Base-by-base conservation (phyloP, 495 filamentous ascomycete genomes). In the Halenospora varia region DNA sequence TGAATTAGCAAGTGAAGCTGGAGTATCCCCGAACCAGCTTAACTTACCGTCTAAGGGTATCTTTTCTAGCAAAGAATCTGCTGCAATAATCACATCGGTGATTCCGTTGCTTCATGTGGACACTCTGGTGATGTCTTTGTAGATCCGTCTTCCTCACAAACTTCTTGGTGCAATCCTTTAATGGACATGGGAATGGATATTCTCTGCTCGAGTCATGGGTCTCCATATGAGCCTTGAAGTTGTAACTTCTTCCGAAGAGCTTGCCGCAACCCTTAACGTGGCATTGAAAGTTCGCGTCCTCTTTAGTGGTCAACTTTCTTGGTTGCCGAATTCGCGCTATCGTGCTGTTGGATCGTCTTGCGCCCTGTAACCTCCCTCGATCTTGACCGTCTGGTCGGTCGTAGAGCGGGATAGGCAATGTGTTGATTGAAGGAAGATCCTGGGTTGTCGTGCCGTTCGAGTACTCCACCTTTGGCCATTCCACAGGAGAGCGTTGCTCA, bases 161-260 rank as follows among this genome's bases (percentile, higher is more conserved):
- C 51, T 82, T 82, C 73, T 87, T 88, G 63, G 72, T 78, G 75
- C 88, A 94, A 58, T 82, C 73, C 46, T 80, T 68, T 35, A 81
- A 71, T 11, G 68, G 71, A 71, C 92, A 97, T 3, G 76, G 72
- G 69, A 89, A 85, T 0, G 84, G 83, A 63, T 87, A 85, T 60
- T 82, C 83, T 51, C 83, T 77, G 49, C 78, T 80, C 2, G 92
- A 87, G 69, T 96, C 85, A 71, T 97, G 93, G 8, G 84, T 93
- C 66, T 94, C 90, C 77, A 94, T 79, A 70, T 97, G 93, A 53
- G 89, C 86, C 66, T 88, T 90, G 71, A 87, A 90, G 73, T 97
- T 97, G 73, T 92, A 97, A 65, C 84, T 88, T 51, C 93, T 75
- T 58, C 89, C 89, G 68, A 97, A 97, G 8, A 84, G 78, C 71